phyloP scores from a whole-genome alignment of 495 filamentous ascomycete genomes.

The Choiromyces venosus region DNA sequence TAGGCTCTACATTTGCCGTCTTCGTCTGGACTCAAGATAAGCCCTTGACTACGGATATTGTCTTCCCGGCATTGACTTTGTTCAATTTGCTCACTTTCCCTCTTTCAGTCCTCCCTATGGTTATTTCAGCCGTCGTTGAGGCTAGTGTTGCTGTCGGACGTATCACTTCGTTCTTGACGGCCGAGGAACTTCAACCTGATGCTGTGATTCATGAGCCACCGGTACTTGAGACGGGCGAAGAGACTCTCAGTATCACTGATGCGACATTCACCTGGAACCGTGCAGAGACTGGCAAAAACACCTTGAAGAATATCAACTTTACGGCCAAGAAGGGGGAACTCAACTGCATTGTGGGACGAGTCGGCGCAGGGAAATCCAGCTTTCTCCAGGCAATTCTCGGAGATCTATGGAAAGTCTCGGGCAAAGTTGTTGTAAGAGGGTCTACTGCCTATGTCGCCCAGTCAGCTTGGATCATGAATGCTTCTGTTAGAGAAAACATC shows the following conservation, averaged over 20 bases:
- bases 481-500: constrained; percentile 92
- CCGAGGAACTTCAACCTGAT: constrained; percentile 84
- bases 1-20: constrained; percentile 77
- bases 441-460: constrained; percentile 86
- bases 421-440: constrained; percentile 76
- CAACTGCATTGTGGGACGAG: constrained; percentile 87
- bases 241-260: constrained; percentile 73
- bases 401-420: constrained; percentile 82
- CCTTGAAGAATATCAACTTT: constrained; percentile 74
- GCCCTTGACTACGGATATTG: constrained; percentile 86
- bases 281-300: constrained; percentile 48
- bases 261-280: constrained; percentile 92
- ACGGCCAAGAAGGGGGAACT: constrained; percentile 85
- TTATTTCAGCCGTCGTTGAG: constrained; percentile 94
- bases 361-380: constrained; percentile 91
- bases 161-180: constrained; percentile 75
- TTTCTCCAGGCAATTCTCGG: constrained; percentile 81
- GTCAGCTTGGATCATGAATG: constrained; percentile 95
- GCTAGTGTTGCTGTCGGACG: constrained; percentile 86
- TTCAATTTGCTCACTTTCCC: constrained; percentile 70
- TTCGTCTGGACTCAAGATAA: constrained; percentile 76
- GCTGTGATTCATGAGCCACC: constrained; percentile 66
- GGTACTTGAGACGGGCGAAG: constrained; percentile 69
- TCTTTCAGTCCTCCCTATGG: constrained; percentile 90
- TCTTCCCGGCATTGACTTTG: constrained; percentile 80